Conservation (phyloP, 1,284 basidiomycete species). For the Puccinia triticina region DNA sequence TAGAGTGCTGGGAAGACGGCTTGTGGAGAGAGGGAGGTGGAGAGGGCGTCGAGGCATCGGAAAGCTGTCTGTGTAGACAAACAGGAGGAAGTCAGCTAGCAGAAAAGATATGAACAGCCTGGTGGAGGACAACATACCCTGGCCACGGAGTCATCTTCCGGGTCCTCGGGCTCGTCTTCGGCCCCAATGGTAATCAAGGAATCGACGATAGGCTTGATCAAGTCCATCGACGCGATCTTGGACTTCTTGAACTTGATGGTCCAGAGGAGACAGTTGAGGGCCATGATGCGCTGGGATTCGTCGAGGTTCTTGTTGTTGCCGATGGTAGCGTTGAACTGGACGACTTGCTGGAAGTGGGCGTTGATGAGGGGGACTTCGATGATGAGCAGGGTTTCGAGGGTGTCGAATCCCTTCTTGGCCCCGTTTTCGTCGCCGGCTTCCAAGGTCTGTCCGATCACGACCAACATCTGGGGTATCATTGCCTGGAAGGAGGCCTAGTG, state of each 20-base stretch:
- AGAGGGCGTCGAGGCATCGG: constrained; percentile 89
- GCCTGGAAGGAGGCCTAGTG: constrained; percentile 81
- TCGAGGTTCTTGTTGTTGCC: constrained; percentile 81
- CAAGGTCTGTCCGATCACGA: constrained; percentile 85
- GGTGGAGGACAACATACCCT: constrained; percentile 67
- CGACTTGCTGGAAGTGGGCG: constrained; percentile 83
- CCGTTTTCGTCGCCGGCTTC: constrained; percentile 77
- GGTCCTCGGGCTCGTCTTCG: constrained; percentile 83
- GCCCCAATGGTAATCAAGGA: constrained; percentile 91
- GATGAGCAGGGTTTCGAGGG: constrained; percentile 92
- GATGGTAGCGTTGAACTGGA: constrained; percentile 82
- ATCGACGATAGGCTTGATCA: constrained; percentile 84
- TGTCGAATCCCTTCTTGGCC: constrained; percentile 89
- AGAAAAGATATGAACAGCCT: not conserved
- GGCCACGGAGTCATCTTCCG: constrained; percentile 83
- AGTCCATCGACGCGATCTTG: constrained; percentile 83
- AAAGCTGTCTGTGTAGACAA: constrained; percentile 72
- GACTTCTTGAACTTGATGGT: constrained; percentile 96
- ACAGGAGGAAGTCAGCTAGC: constrained; percentile 28
- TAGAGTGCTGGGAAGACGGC: constrained; percentile 96
- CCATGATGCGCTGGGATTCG: constrained; percentile 81
- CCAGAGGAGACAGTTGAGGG: constrained; percentile 94
- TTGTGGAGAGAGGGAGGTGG: constrained; percentile 87
- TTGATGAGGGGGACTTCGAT: constrained; percentile 90
- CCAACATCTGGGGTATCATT: constrained; percentile 85